Conservation (phyloP, 1,139 yeast genomes). For the Zygosaccharomyces pseudobailii region DNA sequence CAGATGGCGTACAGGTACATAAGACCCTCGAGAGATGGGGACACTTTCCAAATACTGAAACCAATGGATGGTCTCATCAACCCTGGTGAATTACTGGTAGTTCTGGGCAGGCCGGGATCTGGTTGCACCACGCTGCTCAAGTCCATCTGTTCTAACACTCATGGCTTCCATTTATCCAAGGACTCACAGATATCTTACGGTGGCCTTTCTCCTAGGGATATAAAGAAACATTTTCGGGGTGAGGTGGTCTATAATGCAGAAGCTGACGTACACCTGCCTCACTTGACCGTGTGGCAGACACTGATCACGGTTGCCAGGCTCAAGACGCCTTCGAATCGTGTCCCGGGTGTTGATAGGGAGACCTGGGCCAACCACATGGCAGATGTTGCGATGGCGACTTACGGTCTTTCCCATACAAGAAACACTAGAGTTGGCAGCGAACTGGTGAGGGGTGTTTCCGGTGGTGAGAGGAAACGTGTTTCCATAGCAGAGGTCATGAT, state of each 20-base stretch:
- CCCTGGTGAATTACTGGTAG: slow-evolving; percentile 73
- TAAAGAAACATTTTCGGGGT: slow-evolving; percentile 52
- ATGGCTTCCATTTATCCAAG: slow-evolving; percentile 58
- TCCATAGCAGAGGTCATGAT: slow-evolving; percentile 65
- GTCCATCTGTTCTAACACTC: slow-evolving; percentile 62
- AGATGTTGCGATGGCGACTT: slow-evolving; percentile 65
- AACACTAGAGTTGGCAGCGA: slow-evolving; percentile 67
- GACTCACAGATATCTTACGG: slow-evolving; percentile 46
- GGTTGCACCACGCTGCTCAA: slow-evolving; percentile 78
- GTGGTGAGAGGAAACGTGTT: slow-evolving; percentile 79
- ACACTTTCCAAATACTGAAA: slow-evolving; percentile 50
- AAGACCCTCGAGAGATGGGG: slow-evolving; percentile 25
- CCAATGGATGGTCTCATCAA: slow-evolving; percentile 61
- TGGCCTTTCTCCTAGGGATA: slow-evolving; percentile 46
- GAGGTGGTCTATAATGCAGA: slow-evolving; percentile 74
- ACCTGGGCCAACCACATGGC: slow-evolving; percentile 57
- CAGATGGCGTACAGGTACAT: slow-evolving; percentile 22
- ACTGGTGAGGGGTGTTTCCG: slow-evolving; percentile 70
- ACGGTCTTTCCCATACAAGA: slow-evolving; percentile 61
- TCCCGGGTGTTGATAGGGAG: slow-evolving; percentile 52
- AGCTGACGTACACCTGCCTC: slow-evolving; percentile 66
- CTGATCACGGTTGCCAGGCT: slow-evolving; percentile 57
- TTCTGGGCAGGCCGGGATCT: slow-evolving; percentile 76
- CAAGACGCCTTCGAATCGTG: slow-evolving; percentile 62
- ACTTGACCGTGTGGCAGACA: slow-evolving; percentile 66